These are phyloP conservation scores for Polygonum aviculare DNA, from an alignment of 148 eudicot species.

Conservation along the genomic window DNA sequence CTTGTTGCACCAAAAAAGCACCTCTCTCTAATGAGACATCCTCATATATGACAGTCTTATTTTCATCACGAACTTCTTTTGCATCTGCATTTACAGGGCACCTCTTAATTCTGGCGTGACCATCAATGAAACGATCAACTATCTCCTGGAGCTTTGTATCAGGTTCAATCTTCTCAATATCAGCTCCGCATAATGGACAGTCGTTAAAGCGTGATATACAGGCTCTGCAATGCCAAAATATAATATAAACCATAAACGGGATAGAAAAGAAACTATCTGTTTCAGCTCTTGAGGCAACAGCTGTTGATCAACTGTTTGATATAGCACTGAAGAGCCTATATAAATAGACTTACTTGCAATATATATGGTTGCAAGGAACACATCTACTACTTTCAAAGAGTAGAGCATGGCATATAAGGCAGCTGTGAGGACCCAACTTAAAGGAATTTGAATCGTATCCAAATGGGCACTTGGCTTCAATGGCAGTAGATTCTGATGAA, in stretches of 20 bases:
- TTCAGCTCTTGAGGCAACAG: not conserved
- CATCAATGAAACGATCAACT: constrained; percentile 93
- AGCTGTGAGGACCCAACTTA: constrained; percentile 89
- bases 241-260: constrained; percentile 5
- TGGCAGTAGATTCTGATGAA: constrained; percentile 30
- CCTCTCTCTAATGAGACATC: constrained; percentile 97
- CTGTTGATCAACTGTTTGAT: not conserved
- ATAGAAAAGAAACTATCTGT: constrained; percentile 1
- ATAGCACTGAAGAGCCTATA: not conserved
- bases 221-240: constrained; percentile 29
- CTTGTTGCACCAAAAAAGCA: constrained; percentile 88
- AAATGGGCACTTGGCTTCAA: constrained; percentile 77
- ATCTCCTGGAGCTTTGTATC: constrained; percentile 72
- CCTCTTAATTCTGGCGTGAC: constrained; percentile 96
- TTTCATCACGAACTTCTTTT: constrained; percentile 43
- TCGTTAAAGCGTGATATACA: constrained; percentile 88
- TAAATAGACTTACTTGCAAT: constrained; percentile 68
- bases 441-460: constrained; percentile 92
- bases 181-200: constrained; percentile 97
- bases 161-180: constrained; percentile 76
- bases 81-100: constrained; percentile 42
- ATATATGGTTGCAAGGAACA: constrained; percentile 79
- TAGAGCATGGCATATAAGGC: constrained; percentile 88
- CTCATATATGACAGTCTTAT: constrained; percentile 79
- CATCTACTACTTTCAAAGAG: constrained; percentile 87